These are phyloP conservation scores for Trichoderma endophyticum DNA, from an alignment of 2,329 filamentous ascomycete species.

Conservation along the genomic window DNA sequence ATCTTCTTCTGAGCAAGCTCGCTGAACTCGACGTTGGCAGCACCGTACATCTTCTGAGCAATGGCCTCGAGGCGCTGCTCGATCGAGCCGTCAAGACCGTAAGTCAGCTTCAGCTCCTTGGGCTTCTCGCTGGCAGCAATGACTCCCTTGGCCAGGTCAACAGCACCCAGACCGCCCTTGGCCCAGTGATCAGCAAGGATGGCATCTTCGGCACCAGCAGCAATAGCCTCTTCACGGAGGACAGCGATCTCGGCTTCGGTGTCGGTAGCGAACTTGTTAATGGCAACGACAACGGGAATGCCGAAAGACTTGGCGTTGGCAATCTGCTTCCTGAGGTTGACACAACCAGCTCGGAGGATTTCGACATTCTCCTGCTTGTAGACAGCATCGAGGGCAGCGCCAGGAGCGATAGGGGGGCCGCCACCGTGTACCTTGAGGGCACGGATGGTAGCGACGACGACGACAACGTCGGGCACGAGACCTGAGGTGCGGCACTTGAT, in stretches of 20 bases:
- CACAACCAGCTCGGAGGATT: constrained; percentile 80
- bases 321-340: constrained; percentile 96
- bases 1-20: constrained; percentile 95
- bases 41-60: constrained; percentile 91
- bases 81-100: constrained; percentile 72
- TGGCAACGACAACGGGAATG: constrained; percentile 90
- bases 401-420: constrained; percentile 87
- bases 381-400: constrained; percentile 77
- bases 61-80: constrained; percentile 90
- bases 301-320: constrained; percentile 85
- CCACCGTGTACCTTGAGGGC: constrained; percentile 97
- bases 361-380: constrained; percentile 95
- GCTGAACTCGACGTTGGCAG: constrained; percentile 83
- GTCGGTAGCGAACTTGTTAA: constrained; percentile 95
- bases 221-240: constrained; percentile 84
- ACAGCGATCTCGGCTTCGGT: constrained; percentile 88
- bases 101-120: constrained; percentile 85
- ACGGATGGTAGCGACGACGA: constrained; percentile 92
- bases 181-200: constrained; percentile 96
- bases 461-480: constrained; percentile 86
- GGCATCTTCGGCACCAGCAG: constrained; percentile 90
- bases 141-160: constrained; percentile 84
- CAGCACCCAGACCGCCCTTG: constrained; percentile 83
- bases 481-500: constrained; percentile 98
- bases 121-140: constrained; percentile 78